Percentiles rank a stretch among this genome's conserved stretches.
Conservation (phyloP, 768 basidiomycete genomes). For the Phanerodontia chrysosporium region DNA sequence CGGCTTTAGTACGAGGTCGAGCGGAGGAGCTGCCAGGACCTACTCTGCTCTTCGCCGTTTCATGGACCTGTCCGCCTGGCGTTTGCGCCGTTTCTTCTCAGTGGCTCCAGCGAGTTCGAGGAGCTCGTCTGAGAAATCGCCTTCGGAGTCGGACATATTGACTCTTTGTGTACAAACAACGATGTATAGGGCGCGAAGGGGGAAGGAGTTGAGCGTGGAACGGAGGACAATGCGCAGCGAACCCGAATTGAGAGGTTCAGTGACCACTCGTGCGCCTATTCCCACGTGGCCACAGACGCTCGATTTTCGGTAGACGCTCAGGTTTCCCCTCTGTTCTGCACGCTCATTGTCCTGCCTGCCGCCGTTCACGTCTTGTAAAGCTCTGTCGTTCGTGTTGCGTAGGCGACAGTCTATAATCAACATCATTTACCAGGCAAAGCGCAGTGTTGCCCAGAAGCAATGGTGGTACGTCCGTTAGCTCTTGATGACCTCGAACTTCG, state of each 20-base stretch:
- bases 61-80: constrained; percentile 41
- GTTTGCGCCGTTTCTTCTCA: constrained; percentile 63
- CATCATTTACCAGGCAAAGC: background rate
- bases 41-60: constrained; percentile 77
- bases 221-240: background rate
- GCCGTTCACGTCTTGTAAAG: background rate
- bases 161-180: constrained; percentile 10
- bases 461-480: background rate
- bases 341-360: background rate
- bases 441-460: background rate
- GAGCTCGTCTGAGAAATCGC: constrained; percentile 63
- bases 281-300: background rate
- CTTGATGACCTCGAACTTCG: background rate
- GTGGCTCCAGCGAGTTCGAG: constrained; percentile 74
- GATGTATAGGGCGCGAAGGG: background rate
- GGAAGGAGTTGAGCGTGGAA: background rate
- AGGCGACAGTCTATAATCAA: too few species aligned
- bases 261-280: background rate
- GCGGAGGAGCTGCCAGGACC: constrained; percentile 25
- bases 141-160: constrained; percentile 48
- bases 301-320: background rate
- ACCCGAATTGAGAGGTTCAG: background rate
- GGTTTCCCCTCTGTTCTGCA: background rate
- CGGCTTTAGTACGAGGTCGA: background rate
- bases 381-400: too few species aligned